Evolutionary conservation across 768 basidiomycete species (phyloP).

Genomic region (Podaxis sp.): DNA sequence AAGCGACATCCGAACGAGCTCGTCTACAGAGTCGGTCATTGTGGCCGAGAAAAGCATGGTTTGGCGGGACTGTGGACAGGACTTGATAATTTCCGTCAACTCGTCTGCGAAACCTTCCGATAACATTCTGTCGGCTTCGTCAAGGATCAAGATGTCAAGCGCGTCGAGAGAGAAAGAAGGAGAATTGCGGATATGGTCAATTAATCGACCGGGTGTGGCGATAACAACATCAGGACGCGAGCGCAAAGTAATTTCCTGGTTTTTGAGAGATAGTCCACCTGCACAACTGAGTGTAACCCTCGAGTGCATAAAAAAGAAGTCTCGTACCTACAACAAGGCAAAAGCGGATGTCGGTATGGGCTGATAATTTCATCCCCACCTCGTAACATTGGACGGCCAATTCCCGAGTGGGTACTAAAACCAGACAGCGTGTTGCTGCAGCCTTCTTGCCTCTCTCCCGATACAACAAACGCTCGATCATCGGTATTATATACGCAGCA

Average conservation of each 20-base stretch:
- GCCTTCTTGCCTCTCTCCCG: slow-evolving; percentile 87
- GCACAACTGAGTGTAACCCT: slow-evolving; percentile 14
- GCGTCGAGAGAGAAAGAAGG: slow-evolving; percentile 90
- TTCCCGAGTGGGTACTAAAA: slow-evolving; percentile 94
- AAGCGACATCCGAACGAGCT: slow-evolving; percentile 88
- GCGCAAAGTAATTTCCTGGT: slow-evolving; percentile 84
- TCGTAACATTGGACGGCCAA: slow-evolving; percentile 95
- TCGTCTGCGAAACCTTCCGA: slow-evolving; percentile 95
- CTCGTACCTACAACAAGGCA: slow-evolving; percentile 87
- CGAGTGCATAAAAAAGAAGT: slow-evolving; percentile 4
- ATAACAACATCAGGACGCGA: slow-evolving; percentile 91
- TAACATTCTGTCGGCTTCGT: slow-evolving; percentile 98
- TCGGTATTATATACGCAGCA: slow-evolving; percentile 94
- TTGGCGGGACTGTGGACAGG: slow-evolving; percentile 85
- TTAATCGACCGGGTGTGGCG: slow-evolving; percentile 95
- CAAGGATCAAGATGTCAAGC: slow-evolving; percentile 90
- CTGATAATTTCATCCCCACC: slow-evolving; percentile 81
- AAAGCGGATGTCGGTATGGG: slow-evolving; percentile 87
- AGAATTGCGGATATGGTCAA: slow-evolving; percentile 96
- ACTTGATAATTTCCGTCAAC: slow-evolving; percentile 87
- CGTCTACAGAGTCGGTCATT: slow-evolving; percentile 96
- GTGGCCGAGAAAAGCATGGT: slow-evolving; percentile 99
- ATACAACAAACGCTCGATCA: slow-evolving; percentile 89
- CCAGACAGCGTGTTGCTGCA: slow-evolving; percentile 84
- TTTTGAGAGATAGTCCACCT: slow-evolving; percentile 93